Percentiles rank a stretch among this genome's conserved stretches.
Evolutionary conservation across 306 rosid genomes (phyloP).

Genomic region (Pterocarpus santalinus): DNA sequence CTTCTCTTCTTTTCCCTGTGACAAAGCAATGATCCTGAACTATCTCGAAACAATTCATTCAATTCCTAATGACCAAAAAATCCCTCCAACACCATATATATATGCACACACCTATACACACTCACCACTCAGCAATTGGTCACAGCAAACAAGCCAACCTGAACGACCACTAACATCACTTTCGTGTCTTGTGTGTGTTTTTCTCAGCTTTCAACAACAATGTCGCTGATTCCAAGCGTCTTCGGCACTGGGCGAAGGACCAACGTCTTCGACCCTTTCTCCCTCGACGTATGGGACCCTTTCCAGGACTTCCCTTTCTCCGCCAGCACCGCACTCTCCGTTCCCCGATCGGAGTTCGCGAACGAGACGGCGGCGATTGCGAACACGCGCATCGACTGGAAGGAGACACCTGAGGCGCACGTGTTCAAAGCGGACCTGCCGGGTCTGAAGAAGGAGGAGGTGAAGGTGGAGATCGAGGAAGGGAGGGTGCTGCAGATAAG

Average conservation of each 20-base stretch:
- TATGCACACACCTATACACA: not conserved
- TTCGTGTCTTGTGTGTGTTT: too few relatives aligned
- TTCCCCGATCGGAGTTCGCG: not conserved
- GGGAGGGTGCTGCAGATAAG: constrained; percentile 51
- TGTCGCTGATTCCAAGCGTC: constrained; percentile 59
- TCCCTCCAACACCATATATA: constrained; percentile 2
- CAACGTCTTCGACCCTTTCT: constrained; percentile 54
- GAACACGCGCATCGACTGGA: constrained; percentile 55
- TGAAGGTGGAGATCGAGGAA: constrained; percentile 54
- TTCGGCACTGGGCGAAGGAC: constrained; percentile 53
- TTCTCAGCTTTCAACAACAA: not conserved
- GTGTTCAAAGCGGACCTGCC: constrained; percentile 55
- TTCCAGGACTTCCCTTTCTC: constrained; percentile 33
- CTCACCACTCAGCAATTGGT: not conserved
- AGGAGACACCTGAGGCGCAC: constrained; percentile 55
- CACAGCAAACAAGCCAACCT: not conserved
- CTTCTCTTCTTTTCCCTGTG: not conserved
- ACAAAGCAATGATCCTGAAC: not conserved
- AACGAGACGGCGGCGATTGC: constrained; percentile 38
- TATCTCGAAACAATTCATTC: not conserved
- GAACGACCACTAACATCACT: too few relatives aligned
- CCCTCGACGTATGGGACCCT: constrained; percentile 51
- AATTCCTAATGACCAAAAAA: not conserved
- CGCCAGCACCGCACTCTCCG: not conserved
- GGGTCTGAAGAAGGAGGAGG: constrained; percentile 55